phyloP scores from a whole-genome alignment of 768 basidiomycete genomes.

The Podaxis sp. region DNA sequence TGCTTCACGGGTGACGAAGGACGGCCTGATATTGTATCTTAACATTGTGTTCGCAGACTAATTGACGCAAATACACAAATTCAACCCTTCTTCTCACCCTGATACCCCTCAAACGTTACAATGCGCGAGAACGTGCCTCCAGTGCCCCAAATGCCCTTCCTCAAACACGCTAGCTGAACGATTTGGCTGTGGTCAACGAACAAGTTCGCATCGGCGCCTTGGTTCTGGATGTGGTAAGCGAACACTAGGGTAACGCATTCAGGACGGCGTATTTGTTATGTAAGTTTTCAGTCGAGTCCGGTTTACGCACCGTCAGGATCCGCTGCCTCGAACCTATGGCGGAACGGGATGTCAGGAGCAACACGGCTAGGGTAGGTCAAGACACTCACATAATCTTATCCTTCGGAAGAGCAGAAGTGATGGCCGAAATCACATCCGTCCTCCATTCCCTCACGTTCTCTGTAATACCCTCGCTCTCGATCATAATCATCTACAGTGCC shows the following conservation, averaged over 20 bases:
- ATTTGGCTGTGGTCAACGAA: slow-evolving; percentile 45
- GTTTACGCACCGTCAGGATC: background rate
- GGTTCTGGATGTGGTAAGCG: slow-evolving; percentile 43
- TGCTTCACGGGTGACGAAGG: too few relatives aligned
- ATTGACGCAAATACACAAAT: background rate
- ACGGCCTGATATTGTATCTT: too few relatives aligned
- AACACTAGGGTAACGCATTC: slow-evolving; percentile 24
- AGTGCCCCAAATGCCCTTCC: slow-evolving; percentile 45
- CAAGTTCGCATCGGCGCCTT: slow-evolving; percentile 38
- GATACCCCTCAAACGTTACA: slow-evolving; percentile 32
- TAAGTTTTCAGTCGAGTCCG: background rate
- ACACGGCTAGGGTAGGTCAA: background rate
- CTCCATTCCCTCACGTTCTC: slow-evolving; percentile 42
- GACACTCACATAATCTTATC: slow-evolving; percentile 37
- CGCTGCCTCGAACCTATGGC: slow-evolving; percentile 8
- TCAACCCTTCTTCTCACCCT: slow-evolving; percentile 4
- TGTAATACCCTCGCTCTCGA: slow-evolving; percentile 46
- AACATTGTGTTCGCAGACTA: too few relatives aligned
- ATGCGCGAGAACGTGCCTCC: slow-evolving; percentile 40
- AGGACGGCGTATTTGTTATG: background rate
- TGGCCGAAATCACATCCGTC: slow-evolving; percentile 41
- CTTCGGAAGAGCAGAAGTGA: slow-evolving; percentile 36
- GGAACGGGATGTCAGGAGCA: background rate
- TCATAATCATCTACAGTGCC: slow-evolving; percentile 35
- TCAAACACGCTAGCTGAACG: slow-evolving; percentile 41